Conservation (phyloP, 2,329 filamentous ascomycete species). For the Botrytis pseudocinerea region DNA sequence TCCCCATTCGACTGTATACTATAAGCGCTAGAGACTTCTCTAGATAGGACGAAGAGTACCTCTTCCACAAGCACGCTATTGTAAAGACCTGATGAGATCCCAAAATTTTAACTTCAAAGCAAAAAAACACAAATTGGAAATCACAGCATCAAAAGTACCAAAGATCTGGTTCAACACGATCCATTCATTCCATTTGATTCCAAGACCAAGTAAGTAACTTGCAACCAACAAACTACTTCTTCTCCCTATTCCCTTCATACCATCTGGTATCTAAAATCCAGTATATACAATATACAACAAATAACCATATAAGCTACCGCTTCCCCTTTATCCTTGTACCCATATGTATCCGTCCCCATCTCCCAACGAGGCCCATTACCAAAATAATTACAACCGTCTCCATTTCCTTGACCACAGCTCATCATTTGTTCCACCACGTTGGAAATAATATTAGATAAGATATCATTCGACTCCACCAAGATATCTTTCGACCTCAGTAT, state of each 20-base stretch:
- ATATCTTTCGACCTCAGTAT: conserved; percentile 6
- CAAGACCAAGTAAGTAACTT: background rate
- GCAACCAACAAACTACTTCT: background rate
- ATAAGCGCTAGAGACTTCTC: background rate
- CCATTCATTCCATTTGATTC: background rate
- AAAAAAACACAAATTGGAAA: background rate
- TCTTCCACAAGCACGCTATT: background rate
- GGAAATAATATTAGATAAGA: conserved; percentile 1
- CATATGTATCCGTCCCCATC: background rate
- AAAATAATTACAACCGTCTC: conserved; percentile 16
- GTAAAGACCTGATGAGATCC: background rate
- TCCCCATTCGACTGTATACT: background rate
- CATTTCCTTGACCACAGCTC: background rate
- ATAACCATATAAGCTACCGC: conserved; percentile 5
- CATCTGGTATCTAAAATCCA: conserved; percentile 15
- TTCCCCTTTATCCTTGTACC: background rate
- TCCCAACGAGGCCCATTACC: background rate
- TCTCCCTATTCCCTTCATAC: no score
- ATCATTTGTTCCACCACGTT: background rate
- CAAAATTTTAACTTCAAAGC: background rate
- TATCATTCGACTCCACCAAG: conserved; percentile 5
- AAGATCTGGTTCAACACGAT: background rate
- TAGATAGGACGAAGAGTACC: background rate
- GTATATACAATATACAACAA: conserved; percentile 13
- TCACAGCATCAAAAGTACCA: background rate